These are phyloP conservation scores for Suhomyces choctaworum DNA, from an alignment of 1,139 yeast species.

Conservation along the genomic window DNA sequence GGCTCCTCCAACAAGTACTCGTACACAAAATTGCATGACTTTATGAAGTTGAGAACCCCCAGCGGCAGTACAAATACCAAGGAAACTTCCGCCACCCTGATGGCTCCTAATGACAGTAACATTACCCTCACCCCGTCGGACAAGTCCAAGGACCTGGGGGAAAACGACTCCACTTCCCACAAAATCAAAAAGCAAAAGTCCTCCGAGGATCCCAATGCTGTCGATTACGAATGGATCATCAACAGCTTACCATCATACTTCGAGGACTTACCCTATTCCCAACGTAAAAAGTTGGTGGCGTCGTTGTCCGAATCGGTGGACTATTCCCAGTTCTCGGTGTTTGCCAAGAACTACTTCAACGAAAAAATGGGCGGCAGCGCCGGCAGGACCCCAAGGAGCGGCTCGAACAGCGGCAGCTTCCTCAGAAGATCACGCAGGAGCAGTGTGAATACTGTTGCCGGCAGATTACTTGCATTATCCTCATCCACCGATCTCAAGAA, in stretches of 20 bases:
- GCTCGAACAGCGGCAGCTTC: conserved; percentile 29
- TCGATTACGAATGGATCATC: conserved; percentile 38
- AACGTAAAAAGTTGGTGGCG: conserved; percentile 57
- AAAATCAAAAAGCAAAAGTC: conserved; percentile 26
- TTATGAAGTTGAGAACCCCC: conserved; percentile 29
- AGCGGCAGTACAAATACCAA: conserved; percentile 10
- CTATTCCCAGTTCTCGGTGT: conserved; percentile 47
- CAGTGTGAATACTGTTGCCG: conserved; percentile 45
- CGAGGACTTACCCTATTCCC: conserved; percentile 66
- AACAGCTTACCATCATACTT: conserved; percentile 60
- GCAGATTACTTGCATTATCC: conserved; percentile 40
- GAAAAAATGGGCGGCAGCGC: conserved; percentile 19
- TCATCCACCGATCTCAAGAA: conserved; percentile 42
- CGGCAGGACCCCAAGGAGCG: conserved; percentile 23
- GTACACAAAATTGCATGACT: conserved; percentile 29
- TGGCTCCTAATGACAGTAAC: conserved; percentile 7
- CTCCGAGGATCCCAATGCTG: conserved; percentile 21
- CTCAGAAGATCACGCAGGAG: conserved; percentile 32
- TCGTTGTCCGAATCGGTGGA: conserved; percentile 59
- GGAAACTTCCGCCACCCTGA: conserved; percentile 5
- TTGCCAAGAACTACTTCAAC: conserved; percentile 37
- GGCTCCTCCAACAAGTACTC: conserved; percentile 19
- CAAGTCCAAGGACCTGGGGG: conserved; percentile 4
- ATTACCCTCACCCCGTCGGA: conserved; percentile 13
- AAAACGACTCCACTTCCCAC: conserved; percentile 13